Evolutionary conservation across 805 yeast species (phyloP).

Genomic region (Pichia phayaonensis): DNA sequence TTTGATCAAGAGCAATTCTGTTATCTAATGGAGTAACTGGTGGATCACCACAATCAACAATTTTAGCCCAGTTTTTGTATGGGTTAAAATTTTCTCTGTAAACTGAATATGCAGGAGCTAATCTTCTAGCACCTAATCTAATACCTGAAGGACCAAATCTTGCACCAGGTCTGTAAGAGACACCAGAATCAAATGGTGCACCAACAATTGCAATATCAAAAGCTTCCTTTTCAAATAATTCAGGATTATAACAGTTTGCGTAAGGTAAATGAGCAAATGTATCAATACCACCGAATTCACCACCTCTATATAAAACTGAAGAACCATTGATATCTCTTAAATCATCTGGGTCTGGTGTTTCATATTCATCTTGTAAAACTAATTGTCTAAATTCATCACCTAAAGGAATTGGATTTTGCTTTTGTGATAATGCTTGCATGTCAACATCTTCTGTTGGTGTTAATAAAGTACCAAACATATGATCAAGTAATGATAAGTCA

Average conservation of each 20-base stretch:
- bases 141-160: constrained; percentile 49
- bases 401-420: constrained; percentile 24
- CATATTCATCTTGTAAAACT: constrained; percentile 27
- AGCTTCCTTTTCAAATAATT: constrained; percentile 31
- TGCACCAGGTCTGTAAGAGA: constrained; percentile 47
- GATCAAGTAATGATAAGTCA: constrained; percentile 28
- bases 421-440: constrained; percentile 17
- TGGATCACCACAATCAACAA: constrained; percentile 52
- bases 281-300: constrained; percentile 47
- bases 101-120: constrained; percentile 33
- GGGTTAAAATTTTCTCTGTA: constrained; percentile 35
- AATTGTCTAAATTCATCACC: constrained; percentile 25
- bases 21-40: constrained; percentile 52
- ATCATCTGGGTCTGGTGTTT: constrained; percentile 15
- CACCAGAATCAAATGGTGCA: constrained; percentile 51
- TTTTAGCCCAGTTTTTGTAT: constrained; percentile 31
- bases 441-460: constrained; percentile 23
- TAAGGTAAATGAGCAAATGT: constrained; percentile 46
- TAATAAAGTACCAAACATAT: constrained; percentile 29
- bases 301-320: constrained; percentile 32
- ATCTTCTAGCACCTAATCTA: constrained; percentile 32
- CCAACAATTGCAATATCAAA: constrained; percentile 48
- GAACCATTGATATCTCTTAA: constrained; percentile 30
- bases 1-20: constrained; percentile 44
- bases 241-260: constrained; percentile 36